phyloP scores from a whole-genome alignment of 1,284 basidiomycete species.

The Austroboletus sp. region DNA sequence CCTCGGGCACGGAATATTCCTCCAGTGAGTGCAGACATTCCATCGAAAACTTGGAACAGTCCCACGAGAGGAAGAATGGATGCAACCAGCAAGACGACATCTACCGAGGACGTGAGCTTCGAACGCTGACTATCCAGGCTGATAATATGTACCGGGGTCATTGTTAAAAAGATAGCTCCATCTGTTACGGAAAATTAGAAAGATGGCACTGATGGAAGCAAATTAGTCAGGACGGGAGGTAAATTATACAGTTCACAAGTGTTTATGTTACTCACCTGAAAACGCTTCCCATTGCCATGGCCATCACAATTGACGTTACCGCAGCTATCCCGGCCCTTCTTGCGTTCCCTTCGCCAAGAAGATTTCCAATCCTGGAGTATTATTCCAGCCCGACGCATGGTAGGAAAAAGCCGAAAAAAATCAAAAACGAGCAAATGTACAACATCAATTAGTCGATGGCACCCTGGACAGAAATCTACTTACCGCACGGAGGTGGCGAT shows the following conservation, averaged over 20 bases:
- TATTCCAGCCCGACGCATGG: background rate
- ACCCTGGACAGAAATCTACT: constrained; percentile 14
- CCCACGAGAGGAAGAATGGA: constrained; percentile 69
- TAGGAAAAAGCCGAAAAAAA: background rate
- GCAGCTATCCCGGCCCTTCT: constrained; percentile 63
- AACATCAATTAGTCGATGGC: too few species aligned
- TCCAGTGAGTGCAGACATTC: constrained; percentile 57
- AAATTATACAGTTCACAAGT: background rate
- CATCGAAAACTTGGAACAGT: constrained; percentile 82
- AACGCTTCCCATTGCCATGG: constrained; percentile 50
- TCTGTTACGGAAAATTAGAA: constrained; percentile 62
- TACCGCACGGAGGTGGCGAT: constrained; percentile 81
- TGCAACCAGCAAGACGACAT: constrained; percentile 62
- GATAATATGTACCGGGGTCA: constrained; percentile 52
- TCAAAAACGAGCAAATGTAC: background rate
- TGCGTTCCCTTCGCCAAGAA: constrained; percentile 69
- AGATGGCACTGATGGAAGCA: constrained; percentile 46
- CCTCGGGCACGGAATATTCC: constrained; percentile 77
- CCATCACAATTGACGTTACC: constrained; percentile 56
- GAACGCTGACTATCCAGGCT: background rate
- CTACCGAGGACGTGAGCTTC: constrained; percentile 28
- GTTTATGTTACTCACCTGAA: constrained; percentile 46
- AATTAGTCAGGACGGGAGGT: too few species aligned
- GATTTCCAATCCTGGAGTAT: constrained; percentile 63
- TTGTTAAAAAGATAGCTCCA: constrained; percentile 84